Conservation (phyloP, 2,329 filamentous ascomycete species). For the Aspergillus sp. region DNA sequence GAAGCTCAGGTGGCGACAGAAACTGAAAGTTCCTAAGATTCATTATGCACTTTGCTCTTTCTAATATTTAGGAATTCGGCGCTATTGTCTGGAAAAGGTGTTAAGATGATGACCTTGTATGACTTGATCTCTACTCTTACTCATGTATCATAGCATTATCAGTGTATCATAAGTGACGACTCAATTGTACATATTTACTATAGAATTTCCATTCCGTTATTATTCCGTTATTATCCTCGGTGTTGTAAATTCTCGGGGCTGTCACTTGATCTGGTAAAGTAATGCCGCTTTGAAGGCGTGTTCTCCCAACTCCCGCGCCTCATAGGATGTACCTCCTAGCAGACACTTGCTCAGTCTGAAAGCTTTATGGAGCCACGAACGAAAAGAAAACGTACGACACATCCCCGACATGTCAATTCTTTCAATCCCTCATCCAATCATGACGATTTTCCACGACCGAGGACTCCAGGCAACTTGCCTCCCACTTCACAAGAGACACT, state of each 20-base stretch:
- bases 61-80: neutral
- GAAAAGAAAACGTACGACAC: slow-evolving; percentile 15
- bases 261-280: neutral
- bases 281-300: neutral
- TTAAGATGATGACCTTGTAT: slow-evolving; percentile 8
- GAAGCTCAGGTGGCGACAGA: slow-evolving; percentile 18
- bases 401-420: slow-evolving; percentile 2
- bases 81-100: slow-evolving; percentile 4
- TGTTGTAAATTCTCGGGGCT: neutral
- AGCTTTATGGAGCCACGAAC: slow-evolving; percentile 6
- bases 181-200: slow-evolving; percentile 1
- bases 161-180: slow-evolving; percentile 14
- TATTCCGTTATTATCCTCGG: neutral
- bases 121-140: neutral
- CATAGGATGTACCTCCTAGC: neutral
- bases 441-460: neutral
- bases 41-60: neutral
- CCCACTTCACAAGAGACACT: slow-evolving; percentile 9
- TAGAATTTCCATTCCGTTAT: neutral
- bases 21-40: slow-evolving; percentile 13
- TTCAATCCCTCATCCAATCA: neutral
- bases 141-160: slow-evolving; percentile 17
- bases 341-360: neutral
- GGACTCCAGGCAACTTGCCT: neutral
- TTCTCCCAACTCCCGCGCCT: neutral